Percentiles rank a stretch among this genome's conserved stretches.
Evolutionary conservation across 768 basidiomycete genomes (phyloP).

Genomic region (Russula griseocarnosa): DNA sequence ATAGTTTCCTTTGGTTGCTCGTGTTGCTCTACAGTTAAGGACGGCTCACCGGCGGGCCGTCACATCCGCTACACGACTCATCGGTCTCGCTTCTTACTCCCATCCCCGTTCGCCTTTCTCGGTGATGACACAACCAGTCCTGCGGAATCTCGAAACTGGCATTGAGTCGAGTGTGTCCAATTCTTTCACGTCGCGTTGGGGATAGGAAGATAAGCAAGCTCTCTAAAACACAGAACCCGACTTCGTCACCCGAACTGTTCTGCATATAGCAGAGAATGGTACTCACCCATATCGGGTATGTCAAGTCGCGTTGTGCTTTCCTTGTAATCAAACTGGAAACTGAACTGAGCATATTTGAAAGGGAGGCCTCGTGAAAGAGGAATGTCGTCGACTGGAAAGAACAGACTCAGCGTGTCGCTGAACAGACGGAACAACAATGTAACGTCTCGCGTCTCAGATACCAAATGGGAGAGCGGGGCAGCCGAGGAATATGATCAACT

Average conservation of each 20-base stretch:
- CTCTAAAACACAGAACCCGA: not conserved
- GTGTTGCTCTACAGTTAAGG: no score
- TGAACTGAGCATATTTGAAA: constrained; percentile 67
- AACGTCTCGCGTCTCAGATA: constrained; percentile 39
- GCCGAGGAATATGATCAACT: constrained; percentile 39
- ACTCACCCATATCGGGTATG: constrained; percentile 87
- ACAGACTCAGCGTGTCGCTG: constrained; percentile 25
- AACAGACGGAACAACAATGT: constrained; percentile 46
- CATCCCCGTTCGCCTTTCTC: constrained; percentile 70
- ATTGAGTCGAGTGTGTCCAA: constrained; percentile 58
- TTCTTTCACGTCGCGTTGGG: not conserved
- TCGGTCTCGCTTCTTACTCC: constrained; percentile 64
- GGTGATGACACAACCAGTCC: constrained; percentile 82
- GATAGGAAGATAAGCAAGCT: constrained; percentile 1
- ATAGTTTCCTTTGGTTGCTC: no score
- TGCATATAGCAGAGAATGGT: constrained; percentile 75
- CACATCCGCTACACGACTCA: constrained; percentile 39
- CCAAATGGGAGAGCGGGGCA: constrained; percentile 42
- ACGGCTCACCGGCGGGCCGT: constrained; percentile 2
- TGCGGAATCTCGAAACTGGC: constrained; percentile 75
- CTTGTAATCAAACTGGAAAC: constrained; percentile 69
- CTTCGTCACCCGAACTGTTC: constrained; percentile 5
- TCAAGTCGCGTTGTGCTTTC: not conserved
- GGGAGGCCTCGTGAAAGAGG: constrained; percentile 71
- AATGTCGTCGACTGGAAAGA: constrained; percentile 40